These are phyloP conservation scores for Chlorencoelia australis DNA, from an alignment of 2,329 filamentous ascomycete genomes.

Conservation along the genomic window DNA sequence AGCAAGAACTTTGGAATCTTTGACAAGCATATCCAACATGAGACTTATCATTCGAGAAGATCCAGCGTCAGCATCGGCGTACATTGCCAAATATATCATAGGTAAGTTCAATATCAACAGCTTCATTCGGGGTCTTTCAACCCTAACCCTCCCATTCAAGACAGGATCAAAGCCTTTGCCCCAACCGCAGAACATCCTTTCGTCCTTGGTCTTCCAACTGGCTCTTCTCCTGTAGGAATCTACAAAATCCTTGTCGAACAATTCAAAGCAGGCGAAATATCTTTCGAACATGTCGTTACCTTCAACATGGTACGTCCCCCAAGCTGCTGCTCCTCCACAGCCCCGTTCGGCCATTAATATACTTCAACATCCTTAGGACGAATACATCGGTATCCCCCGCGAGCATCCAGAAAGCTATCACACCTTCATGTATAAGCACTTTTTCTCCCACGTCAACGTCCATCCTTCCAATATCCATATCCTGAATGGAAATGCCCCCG, in stretches of 20 bases:
- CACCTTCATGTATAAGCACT: constrained; percentile 87
- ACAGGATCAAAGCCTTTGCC: constrained; percentile 67
- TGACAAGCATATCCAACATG: constrained; percentile 38
- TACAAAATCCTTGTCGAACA: constrained; percentile 66
- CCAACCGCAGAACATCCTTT: constrained; percentile 66
- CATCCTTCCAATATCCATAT: constrained; percentile 76
- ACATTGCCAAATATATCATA: constrained; percentile 75
- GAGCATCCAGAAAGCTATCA: constrained; percentile 83
- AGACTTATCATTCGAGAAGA: constrained; percentile 76
- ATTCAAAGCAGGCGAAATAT: constrained; percentile 62
- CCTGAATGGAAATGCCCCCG: constrained; percentile 67
- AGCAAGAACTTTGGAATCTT: too few relatives aligned
- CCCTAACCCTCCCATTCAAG: constrained; percentile 28
- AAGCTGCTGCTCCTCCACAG: constrained; percentile 57
- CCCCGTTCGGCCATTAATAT: constrained; percentile 1
- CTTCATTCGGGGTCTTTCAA: too few relatives aligned
- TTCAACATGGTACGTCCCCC: constrained; percentile 79
- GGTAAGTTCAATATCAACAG: constrained; percentile 33
- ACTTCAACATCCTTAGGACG: constrained; percentile 44
- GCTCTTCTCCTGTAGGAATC: constrained; percentile 68
- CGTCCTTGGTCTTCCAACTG: constrained; percentile 74
- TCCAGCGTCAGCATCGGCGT: constrained; percentile 55
- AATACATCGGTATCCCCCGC: constrained; percentile 75
- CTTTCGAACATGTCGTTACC: constrained; percentile 79
- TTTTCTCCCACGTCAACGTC: constrained; percentile 80